phyloP scores from a whole-genome alignment of 495 filamentous ascomycete species.

The Patellaria atrata region DNA sequence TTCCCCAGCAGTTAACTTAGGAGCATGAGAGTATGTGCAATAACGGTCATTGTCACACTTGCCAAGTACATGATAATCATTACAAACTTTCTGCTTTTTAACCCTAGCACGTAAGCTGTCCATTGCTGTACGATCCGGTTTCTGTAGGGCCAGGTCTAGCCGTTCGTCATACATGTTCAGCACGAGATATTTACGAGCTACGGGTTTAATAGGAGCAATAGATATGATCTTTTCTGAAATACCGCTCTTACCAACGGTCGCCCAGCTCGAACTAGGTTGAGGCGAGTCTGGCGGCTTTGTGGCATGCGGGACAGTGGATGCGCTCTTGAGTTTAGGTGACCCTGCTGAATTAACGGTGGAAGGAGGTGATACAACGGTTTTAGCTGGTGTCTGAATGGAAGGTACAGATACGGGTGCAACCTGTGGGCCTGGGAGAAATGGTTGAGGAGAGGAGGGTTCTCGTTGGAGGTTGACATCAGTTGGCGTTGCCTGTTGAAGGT shows the following conservation, averaged over 20 bases:
- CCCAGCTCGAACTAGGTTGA: conserved; percentile 16
- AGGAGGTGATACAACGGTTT: conserved; percentile 1
- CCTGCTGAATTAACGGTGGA: not conserved
- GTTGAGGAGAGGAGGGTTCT: not conserved
- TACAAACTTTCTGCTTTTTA: conserved; percentile 23
- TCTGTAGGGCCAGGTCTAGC: conserved; percentile 21
- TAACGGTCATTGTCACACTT: conserved; percentile 18
- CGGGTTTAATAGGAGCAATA: conserved; percentile 18
- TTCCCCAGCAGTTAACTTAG: conserved; percentile 19
- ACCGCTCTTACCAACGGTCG: conserved; percentile 22
- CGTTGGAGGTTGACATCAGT: not conserved
- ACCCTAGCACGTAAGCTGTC: conserved; percentile 18
- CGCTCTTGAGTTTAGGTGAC: conserved; percentile 3
- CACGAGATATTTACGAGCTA: conserved; percentile 15
- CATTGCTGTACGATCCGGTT: conserved; percentile 11
- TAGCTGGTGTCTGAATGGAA: not conserved
- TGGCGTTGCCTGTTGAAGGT: conserved; percentile 2
- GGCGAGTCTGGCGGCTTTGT: conserved; percentile 2
- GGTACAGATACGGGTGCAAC: not conserved
- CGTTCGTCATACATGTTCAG: conserved; percentile 24
- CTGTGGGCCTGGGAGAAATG: not conserved
- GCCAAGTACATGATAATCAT: conserved; percentile 26
- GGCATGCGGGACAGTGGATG: conserved; percentile 2
- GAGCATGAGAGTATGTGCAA: conserved; percentile 25
- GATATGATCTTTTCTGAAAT: conserved; percentile 19